These are phyloP conservation scores for Xylariaceae sp. DNA, from an alignment of 2,329 filamentous ascomycete species.

Conservation along the genomic window DNA sequence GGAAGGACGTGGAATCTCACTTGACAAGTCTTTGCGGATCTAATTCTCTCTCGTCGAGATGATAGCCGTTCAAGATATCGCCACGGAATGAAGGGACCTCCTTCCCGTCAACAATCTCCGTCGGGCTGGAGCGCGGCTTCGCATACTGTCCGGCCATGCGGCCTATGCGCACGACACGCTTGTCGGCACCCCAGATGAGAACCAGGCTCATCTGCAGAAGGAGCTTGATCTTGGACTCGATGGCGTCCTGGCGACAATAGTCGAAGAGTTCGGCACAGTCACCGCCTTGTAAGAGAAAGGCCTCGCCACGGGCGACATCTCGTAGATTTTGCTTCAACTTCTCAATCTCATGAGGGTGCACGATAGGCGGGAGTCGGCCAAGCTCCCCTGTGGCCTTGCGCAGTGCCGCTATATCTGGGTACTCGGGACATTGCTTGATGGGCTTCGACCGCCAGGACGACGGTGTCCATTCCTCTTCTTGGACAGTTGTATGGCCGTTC, in stretches of 20 bases:
- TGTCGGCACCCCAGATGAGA: constrained; percentile 78
- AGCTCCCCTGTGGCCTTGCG: constrained; percentile 59
- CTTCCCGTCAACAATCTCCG: constrained; percentile 72
- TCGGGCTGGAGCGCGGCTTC: constrained; percentile 86
- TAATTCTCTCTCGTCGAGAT: constrained; percentile 66
- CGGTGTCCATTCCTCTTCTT: constrained; percentile 46
- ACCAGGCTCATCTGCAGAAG: constrained; percentile 96
- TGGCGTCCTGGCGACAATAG: constrained; percentile 84
- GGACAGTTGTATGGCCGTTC: constrained; percentile 14
- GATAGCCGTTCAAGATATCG: constrained; percentile 90
- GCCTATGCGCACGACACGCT: constrained; percentile 86
- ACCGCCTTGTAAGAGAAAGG: constrained; percentile 91
- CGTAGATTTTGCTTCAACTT: constrained; percentile 71
- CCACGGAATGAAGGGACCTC: constrained; percentile 88
- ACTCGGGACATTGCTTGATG: constrained; percentile 70
- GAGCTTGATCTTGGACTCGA: constrained; percentile 95
- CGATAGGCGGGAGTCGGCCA: constrained; percentile 65
- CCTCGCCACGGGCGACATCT: constrained; percentile 83
- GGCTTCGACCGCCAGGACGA: constrained; percentile 72
- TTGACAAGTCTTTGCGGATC: constrained; percentile 78
- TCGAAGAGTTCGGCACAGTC: constrained; percentile 97
- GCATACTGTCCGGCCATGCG: constrained; percentile 97
- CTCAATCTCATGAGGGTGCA: constrained; percentile 74
- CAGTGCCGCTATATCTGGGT: constrained; percentile 58
- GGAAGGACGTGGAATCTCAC: constrained; percentile 32